A percentile compares a stretch with the other conserved stretches of the same genome.
Evolutionary conservation across 257 asterid genomes (phyloP).

Genomic region (Pogostemon cablin): DNA sequence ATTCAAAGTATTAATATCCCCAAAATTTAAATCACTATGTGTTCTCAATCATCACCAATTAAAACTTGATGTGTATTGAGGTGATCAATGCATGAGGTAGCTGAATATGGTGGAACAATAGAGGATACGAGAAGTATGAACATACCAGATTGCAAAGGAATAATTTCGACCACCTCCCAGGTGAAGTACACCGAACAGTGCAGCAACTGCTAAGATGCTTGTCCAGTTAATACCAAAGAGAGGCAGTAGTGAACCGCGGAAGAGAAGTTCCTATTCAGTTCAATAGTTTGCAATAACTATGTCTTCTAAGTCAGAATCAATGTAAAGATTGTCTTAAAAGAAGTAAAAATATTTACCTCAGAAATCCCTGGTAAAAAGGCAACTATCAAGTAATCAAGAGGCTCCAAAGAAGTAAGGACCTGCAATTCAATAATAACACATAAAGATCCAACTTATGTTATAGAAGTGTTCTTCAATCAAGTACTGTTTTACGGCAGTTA

Average conservation of each 20-base stretch:
- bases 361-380: constrained; percentile 86
- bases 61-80: no score
- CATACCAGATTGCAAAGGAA: constrained; percentile 85
- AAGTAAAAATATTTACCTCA: constrained; percentile 53
- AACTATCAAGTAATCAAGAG: constrained; percentile 72
- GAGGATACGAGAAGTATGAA: neutral
- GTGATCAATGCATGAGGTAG: neutral
- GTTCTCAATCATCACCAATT: no score
- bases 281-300: constrained; percentile 21
- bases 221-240: constrained; percentile 59
- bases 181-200: constrained; percentile 78
- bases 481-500: neutral
- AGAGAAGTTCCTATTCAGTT: constrained; percentile 69
- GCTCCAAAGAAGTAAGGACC: constrained; percentile 84
- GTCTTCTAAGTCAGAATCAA: neutral
- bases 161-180: constrained; percentile 86
- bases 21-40: no score
- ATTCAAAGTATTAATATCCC: no score
- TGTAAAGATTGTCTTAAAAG: neutral
- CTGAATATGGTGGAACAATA: neutral
- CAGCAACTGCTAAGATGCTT: constrained; percentile 62
- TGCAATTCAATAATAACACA: constrained; percentile 33
- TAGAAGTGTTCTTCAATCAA: neutral
- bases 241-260: constrained; percentile 88
- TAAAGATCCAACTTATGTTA: neutral